These are phyloP conservation scores for Yamadazyma pseudoaaseri DNA, from an alignment of 1,139 yeast genomes.

Conservation along the genomic window DNA sequence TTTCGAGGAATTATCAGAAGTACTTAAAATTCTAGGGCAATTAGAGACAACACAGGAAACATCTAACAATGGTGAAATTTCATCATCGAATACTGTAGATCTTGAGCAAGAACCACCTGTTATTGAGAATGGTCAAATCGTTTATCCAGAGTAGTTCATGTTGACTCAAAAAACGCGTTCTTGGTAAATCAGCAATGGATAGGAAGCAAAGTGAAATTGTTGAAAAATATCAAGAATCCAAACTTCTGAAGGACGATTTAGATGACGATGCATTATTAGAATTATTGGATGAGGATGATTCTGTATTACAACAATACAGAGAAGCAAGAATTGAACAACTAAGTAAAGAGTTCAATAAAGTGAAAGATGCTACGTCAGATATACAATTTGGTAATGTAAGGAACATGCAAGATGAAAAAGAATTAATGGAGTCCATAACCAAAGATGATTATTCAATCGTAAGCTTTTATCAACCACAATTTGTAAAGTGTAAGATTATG, in stretches of 20 bases:
- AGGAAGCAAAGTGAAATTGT: conserved; percentile 30
- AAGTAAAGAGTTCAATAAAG: conserved; percentile 39
- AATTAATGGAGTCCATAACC: conserved; percentile 52
- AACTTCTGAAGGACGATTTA: conserved; percentile 20
- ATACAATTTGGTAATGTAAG: conserved; percentile 30
- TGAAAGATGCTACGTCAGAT: conserved; percentile 31
- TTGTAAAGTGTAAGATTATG: conserved; percentile 60
- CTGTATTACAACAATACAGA: conserved; percentile 32
- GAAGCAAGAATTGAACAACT: conserved; percentile 52
- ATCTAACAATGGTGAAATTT: too few relatives aligned
- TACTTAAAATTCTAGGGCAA: conserved; percentile 8
- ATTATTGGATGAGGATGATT: conserved; percentile 36
- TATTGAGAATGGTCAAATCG: not conserved
- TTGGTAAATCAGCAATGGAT: conserved; percentile 23
- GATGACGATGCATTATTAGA: conserved; percentile 40
- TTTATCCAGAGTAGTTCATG: not conserved
- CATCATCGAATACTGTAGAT: too few relatives aligned
- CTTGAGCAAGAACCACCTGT: not conserved
- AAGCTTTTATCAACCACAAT: conserved; percentile 64
- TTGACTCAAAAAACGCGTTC: conserved; percentile 3
- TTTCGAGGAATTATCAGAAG: conserved; percentile 8
- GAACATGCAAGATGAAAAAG: conserved; percentile 49
- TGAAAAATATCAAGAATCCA: conserved; percentile 42
- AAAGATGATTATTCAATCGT: conserved; percentile 46
- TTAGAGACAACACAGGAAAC: not conserved